Evolutionary conservation across 495 filamentous ascomycete species (phyloP).

Genomic region (Aspergillus biplanus): DNA sequence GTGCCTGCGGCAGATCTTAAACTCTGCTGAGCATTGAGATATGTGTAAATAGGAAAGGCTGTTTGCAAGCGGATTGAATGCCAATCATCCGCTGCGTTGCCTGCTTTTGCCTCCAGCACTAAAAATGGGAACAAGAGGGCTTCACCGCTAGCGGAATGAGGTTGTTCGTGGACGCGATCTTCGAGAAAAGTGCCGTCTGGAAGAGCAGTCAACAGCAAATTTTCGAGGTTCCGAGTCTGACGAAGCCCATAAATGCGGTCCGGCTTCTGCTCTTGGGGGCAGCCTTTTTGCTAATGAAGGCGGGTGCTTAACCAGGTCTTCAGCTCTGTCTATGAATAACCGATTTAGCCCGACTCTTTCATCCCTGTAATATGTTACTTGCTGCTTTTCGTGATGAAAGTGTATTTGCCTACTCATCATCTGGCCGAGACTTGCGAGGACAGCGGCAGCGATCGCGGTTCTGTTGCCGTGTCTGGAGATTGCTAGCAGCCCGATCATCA

Average conservation of each 20-base stretch:
- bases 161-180: not conserved
- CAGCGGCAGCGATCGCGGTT: not conserved
- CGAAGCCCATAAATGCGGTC: not conserved
- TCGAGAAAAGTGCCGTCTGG: not conserved
- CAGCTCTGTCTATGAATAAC: not conserved
- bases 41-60: not conserved
- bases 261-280: not conserved
- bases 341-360: not conserved
- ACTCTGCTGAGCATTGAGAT: not conserved
- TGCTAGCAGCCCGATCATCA: not conserved
- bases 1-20: not conserved
- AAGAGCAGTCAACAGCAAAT: not conserved
- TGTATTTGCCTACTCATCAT: not conserved
- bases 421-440: not conserved
- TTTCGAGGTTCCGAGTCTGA: not conserved
- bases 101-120: not conserved
- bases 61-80: not conserved
- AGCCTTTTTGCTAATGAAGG: not conserved
- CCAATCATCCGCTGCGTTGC: not conserved
- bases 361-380: not conserved
- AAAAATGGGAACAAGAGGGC: not conserved
- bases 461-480: not conserved
- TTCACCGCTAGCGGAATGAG: not conserved
- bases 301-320: not conserved
- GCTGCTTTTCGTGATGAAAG: not conserved